Conservation (phyloP, 306 rosid species). For the Mimosa bimucronata region DNA sequence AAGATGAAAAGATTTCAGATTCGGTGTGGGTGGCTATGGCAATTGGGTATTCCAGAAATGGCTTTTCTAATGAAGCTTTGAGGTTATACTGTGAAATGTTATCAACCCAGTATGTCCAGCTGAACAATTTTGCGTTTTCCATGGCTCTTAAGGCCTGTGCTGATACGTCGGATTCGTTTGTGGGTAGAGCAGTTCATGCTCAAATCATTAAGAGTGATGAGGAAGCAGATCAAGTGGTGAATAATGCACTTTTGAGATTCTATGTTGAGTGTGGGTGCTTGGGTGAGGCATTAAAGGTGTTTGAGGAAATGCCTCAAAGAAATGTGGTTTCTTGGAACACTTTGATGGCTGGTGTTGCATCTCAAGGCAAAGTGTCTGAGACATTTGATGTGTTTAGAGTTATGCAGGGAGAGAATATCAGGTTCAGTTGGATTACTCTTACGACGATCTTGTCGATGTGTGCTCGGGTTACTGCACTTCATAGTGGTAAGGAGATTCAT, state of each 20-base stretch:
- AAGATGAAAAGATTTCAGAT: conserved; percentile 30
- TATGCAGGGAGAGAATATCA: conserved; percentile 56
- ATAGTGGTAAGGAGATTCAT: conserved; percentile 66
- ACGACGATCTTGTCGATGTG: conserved; percentile 52
- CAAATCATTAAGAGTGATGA: conserved; percentile 51
- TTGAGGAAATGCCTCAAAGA: conserved; percentile 64
- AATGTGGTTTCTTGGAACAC: conserved; percentile 70
- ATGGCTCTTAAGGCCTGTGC: conserved; percentile 57
- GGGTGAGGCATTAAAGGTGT: conserved; percentile 48
- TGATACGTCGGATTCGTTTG: conserved; percentile 32
- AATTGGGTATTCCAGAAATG: conserved; percentile 57
- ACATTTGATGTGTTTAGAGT: conserved; percentile 48
- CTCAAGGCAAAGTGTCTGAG: conserved; percentile 39
- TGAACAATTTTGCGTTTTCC: conserved; percentile 58
- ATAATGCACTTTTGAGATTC: conserved; percentile 50
- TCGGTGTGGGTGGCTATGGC: conserved; percentile 69
- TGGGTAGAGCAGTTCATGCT: conserved; percentile 62
- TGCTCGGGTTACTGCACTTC: conserved; percentile 54
- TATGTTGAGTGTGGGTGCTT: conserved; percentile 48
- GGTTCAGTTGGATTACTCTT: conserved; percentile 67
- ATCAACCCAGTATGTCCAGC: conserved; percentile 34
- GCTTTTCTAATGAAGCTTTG: conserved; percentile 48
- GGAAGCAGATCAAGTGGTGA: conserved; percentile 69
- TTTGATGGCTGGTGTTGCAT: conserved; percentile 49
- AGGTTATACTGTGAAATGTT: conserved; percentile 54